Percentiles rank a stretch among this genome's conserved stretches.
These are phyloP conservation scores for Malus hybrid DNA, from an alignment of 331 rosid species.

Conservation along the genomic window DNA sequence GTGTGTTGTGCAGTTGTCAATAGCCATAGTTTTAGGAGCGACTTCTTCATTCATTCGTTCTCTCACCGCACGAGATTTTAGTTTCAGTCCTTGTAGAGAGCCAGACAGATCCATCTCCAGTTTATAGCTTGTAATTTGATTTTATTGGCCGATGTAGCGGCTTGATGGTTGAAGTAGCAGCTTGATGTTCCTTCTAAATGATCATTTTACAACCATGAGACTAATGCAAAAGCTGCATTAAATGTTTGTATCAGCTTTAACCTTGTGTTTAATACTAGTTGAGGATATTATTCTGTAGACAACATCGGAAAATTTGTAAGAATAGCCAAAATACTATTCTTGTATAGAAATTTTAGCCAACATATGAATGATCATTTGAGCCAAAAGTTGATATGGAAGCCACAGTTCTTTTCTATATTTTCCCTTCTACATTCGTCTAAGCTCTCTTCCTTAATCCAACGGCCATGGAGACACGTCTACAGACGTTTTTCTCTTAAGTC, in stretches of 20 bases:
- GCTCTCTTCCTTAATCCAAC: too few species aligned
- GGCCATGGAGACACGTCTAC: too few species aligned
- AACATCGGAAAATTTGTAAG: not conserved
- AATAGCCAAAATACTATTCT: not conserved
- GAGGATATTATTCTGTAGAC: too few species aligned
- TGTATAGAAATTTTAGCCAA: not conserved
- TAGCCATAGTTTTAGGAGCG: not conserved
- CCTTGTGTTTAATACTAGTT: too few species aligned
- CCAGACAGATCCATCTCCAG: not conserved
- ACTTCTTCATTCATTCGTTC: not conserved
- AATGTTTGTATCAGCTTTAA: not conserved
- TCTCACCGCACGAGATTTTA: not conserved
- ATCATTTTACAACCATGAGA: not conserved
- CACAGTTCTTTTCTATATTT: too few species aligned
- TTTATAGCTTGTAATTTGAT: not conserved
- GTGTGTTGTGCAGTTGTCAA: constrained; percentile 2
- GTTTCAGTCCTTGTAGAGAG: not conserved
- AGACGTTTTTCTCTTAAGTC: too few species aligned
- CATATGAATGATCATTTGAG: not conserved
- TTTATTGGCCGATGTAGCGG: not conserved
- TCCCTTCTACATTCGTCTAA: too few species aligned
- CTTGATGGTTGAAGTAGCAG: not conserved
- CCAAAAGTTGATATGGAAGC: too few species aligned
- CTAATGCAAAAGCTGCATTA: not conserved
- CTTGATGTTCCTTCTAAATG: not conserved